Conservation (phyloP, 1,139 yeast genomes). For the Geotrichum klebahnii region DNA sequence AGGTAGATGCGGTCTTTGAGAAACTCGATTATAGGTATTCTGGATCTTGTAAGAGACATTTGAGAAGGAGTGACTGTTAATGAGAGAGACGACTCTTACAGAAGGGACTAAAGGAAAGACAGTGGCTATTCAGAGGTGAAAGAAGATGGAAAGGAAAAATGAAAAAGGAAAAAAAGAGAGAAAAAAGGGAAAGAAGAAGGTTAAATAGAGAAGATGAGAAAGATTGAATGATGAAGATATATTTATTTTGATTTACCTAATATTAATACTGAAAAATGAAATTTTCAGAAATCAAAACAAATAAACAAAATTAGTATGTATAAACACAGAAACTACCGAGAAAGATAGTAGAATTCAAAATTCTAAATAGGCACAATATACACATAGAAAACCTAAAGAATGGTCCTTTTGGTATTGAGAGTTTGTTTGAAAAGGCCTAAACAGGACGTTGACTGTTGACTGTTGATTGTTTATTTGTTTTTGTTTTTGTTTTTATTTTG, state of each 20-base stretch:
- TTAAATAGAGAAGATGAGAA: neutral
- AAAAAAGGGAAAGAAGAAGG: neutral
- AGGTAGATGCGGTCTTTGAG: constrained; percentile 71
- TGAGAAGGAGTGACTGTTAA: constrained; percentile 3
- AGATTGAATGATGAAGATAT: neutral
- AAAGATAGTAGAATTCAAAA: neutral
- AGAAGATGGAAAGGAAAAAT: neutral
- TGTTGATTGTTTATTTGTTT: too few relatives aligned
- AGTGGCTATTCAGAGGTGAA: too few relatives aligned
- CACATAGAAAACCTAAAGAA: too few relatives aligned
- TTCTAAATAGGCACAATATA: too few relatives aligned
- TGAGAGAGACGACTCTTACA: neutral
- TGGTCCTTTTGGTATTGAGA: too few relatives aligned
- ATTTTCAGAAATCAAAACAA: neutral
- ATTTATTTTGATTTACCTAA: too few relatives aligned
- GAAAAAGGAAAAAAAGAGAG: neutral
- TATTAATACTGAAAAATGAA: neutral
- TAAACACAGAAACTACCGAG: neutral
- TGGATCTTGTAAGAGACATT: constrained; percentile 11
- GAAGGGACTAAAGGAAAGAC: neutral
- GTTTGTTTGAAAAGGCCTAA: too few relatives aligned
- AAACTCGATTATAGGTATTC: constrained; percentile 41
- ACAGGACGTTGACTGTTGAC: too few relatives aligned
- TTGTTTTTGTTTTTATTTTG: too few relatives aligned
- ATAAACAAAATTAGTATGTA: constrained; percentile 1